Evolutionary conservation across 2,329 filamentous ascomycete species (phyloP), one percentile per base, ranked within the genome.

Genomic region (Colletotrichum sp.): DNA sequence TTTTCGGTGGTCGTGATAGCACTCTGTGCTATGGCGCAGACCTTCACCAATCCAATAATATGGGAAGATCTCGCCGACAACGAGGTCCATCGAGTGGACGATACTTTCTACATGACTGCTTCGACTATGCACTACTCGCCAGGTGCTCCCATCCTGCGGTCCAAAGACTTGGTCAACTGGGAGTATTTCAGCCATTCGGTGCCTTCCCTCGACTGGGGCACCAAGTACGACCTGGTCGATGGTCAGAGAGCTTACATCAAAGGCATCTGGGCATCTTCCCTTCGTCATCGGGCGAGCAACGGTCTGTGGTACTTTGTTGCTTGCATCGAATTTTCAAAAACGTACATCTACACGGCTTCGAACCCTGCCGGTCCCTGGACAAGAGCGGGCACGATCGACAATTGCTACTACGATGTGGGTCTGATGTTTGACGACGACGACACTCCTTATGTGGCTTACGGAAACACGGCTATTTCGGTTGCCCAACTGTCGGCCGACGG

Each of bases 261-360:
- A 68, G 90, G 90, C 7, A 90, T 88, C 36, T 91, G 88, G 88
- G 90, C 90, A 0, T 89, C 86, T 4, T 87, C 86, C 1, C 82
- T 91, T 44, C 72, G 76, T 10, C 78, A 78, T 39, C 75, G 78
- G 8, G 68, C 74, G 28, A 75, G 72, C 66, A 76, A 78, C 24
- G 75, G 69, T 9, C 44, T 72, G 7, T 79, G 68, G 26, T 79
- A 78, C 49, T 79, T 76, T 55, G 59, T 76, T 13, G 78, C 75
- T 2, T 78, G 77, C 68, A 78, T 79, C 26, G 67, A 75, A 8
- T 63, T 34, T 1, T 68, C 76, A 3, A 71, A 49, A 13, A 79
- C 78, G 0, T 79, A 77, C 57, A 52, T 79, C 55, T 79, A 77
- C 71, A 78, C 76, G 3, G 67, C 77, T 1, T 49, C 30, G 12